Conservation (phyloP, 441 rosid species). For the Adansonia gregorii region DNA sequence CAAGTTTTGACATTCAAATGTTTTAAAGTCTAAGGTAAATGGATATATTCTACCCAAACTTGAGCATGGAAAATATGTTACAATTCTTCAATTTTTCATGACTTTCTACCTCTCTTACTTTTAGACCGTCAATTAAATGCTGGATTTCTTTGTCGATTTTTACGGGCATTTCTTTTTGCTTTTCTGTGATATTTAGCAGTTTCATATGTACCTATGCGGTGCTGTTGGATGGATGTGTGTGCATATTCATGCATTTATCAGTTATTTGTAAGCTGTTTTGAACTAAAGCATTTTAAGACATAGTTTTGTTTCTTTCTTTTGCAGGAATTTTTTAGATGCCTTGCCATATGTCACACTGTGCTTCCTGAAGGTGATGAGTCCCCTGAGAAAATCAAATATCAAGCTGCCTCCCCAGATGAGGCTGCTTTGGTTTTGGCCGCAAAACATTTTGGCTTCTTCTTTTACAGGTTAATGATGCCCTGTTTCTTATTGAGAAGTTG, state of each 20-base stretch:
- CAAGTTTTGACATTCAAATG: background rate
- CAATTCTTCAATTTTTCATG: background rate
- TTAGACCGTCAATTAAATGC: background rate
- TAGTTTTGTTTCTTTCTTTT: slow-evolving; percentile 23
- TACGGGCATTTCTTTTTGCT: background rate
- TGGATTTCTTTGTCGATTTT: background rate
- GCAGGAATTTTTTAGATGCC: slow-evolving; percentile 92
- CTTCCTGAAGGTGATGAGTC: slow-evolving; percentile 99
- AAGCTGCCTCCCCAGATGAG: slow-evolving; percentile 99
- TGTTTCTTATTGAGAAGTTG: background rate
- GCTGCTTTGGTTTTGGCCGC: slow-evolving; percentile 98
- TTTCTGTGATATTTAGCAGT: background rate
- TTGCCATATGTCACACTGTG: slow-evolving; percentile 97
- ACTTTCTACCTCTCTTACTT: background rate
- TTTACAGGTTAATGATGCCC: slow-evolving; percentile 60
- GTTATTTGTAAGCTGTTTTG: background rate
- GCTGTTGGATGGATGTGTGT: background rate
- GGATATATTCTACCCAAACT: slow-evolving; percentile 1
- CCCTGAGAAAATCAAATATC: slow-evolving; percentile 88
- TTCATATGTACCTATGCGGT: background rate
- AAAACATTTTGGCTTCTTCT: slow-evolving; percentile 98
- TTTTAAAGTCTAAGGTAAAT: background rate
- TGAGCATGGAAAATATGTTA: slow-evolving; percentile 9
- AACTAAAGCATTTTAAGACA: slow-evolving; percentile 14
- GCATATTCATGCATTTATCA: background rate